These are phyloP conservation scores for Hirsutella minnesotensis DNA, from an alignment of 2,329 filamentous ascomycete genomes.

Conservation along the genomic window DNA sequence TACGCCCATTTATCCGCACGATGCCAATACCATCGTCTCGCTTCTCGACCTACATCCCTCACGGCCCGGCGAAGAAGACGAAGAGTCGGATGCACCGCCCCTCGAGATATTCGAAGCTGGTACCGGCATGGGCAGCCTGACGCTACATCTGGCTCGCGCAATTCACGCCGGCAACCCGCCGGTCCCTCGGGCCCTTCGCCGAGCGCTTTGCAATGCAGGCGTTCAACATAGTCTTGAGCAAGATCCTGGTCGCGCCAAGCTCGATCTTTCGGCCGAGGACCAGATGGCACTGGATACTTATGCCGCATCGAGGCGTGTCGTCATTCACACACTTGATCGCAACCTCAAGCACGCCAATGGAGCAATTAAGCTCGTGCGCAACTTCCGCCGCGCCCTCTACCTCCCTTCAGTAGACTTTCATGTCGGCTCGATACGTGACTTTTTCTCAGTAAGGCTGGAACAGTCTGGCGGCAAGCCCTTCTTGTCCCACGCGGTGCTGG, in stretches of 20 bases:
- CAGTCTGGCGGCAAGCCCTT: conserved; percentile 40
- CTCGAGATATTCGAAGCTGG: conserved; percentile 75
- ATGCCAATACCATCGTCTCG: conserved; percentile 64
- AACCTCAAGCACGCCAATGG: conserved; percentile 48
- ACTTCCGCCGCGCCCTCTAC: conserved; percentile 62
- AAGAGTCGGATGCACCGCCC: conserved; percentile 25
- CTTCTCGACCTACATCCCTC: conserved; percentile 62
- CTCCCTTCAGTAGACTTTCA: conserved; percentile 62
- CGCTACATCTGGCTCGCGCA: conserved; percentile 61
- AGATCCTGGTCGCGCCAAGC: conserved; percentile 7
- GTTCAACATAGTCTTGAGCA: conserved; percentile 6
- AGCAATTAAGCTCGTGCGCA: conserved; percentile 51
- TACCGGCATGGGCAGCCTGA: conserved; percentile 73
- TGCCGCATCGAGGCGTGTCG: conserved; percentile 43
- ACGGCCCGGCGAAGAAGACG: conserved; percentile 21
- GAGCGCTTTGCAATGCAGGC: conserved; percentile 13
- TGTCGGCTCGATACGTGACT: conserved; percentile 51
- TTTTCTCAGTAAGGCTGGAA: conserved; percentile 42
- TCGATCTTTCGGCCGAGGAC: conserved; percentile 16
- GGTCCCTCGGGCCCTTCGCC: conserved; percentile 29
- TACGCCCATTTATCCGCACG: conserved; percentile 65
- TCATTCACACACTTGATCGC: conserved; percentile 66
- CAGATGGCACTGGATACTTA: conserved; percentile 29
- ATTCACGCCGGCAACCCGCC: conserved; percentile 61
- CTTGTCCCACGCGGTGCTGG: conserved; percentile 59